Percentiles rank a stretch among this genome's conserved stretches.
These are phyloP conservation scores for Entonaema liquescens DNA, from an alignment of 495 filamentous ascomycete genomes.

Conservation along the genomic window DNA sequence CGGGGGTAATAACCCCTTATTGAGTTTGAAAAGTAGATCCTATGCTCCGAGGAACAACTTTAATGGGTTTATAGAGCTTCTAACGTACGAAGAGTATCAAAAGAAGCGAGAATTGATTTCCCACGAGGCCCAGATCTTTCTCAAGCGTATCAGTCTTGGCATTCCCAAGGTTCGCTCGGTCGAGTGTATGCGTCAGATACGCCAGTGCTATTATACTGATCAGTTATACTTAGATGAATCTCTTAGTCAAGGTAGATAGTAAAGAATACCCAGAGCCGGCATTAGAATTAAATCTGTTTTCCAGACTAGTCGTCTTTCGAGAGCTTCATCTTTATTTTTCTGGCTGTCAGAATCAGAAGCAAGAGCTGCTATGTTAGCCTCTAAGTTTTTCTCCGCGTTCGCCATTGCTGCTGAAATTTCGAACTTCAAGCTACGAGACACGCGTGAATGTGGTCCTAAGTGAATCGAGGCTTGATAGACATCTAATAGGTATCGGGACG, in stretches of 20 bases:
- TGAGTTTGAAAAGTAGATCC: too few relatives aligned
- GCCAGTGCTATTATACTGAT: slow-evolving; percentile 32
- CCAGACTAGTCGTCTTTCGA: slow-evolving; percentile 25
- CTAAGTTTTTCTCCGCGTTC: slow-evolving; percentile 12
- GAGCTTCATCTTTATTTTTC: slow-evolving; percentile 1
- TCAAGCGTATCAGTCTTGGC: slow-evolving; percentile 47
- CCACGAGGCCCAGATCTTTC: slow-evolving; percentile 42
- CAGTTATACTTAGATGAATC: background rate
- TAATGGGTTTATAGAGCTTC: too few relatives aligned
- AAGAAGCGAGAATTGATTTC: slow-evolving; percentile 42
- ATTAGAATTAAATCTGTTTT: slow-evolving; percentile 46
- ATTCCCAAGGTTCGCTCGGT: slow-evolving; percentile 56
- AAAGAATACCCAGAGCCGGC: slow-evolving; percentile 25
- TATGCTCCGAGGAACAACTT: too few relatives aligned
- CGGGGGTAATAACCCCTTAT: too few relatives aligned
- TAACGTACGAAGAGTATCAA: slow-evolving; percentile 34
- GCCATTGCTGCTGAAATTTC: background rate
- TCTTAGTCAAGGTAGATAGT: too few relatives aligned
- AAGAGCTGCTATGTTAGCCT: slow-evolving; percentile 6
- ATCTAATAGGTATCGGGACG: too few relatives aligned
- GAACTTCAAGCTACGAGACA: background rate
- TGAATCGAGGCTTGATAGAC: too few relatives aligned
- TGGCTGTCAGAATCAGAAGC: slow-evolving; percentile 14
- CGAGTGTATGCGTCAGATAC: slow-evolving; percentile 46
- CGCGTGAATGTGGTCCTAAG: too few relatives aligned